Base-by-base conservation (phyloP, 1,139 yeast species). In the Protomyces inouyei region DNA sequence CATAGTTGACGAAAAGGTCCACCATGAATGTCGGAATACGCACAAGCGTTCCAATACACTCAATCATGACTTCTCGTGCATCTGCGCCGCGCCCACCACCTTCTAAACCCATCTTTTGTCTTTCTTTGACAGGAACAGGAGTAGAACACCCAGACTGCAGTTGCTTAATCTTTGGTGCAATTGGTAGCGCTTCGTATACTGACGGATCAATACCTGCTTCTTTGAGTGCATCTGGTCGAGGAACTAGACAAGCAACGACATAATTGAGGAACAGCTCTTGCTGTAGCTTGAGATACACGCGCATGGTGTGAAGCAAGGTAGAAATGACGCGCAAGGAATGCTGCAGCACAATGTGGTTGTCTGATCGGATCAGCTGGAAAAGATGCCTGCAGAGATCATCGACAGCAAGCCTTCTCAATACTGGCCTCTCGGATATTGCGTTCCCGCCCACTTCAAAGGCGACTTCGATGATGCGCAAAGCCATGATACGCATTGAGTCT, bases 381-480 rank as follows among this genome's bases (percentile, higher is more conserved):
- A 92, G 80, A 72, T 90, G 88, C 73, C 91, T 92, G 72, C 91
- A 88, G 28, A 92, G 82, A 12, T 89, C 86, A 71, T 89, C 95
- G 0, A 95, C 83, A 3, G 90, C 82, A 52, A 90, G 77, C 25
- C 81, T 81, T 72, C 90, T 80, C 60, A 92, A 77, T 1, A 87
- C 80, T 1, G 87, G 85, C 71, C 88, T 93, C 12, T 78, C 74
- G 0, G 87, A 83, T 63, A 93, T 80, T 51, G 82, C 82, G 54
- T 78, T 75, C 2, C 97, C 97, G 5, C 93, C 80, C 9, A 90
- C 86, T 73, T 93, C 98, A 65, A 93, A 81, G 0, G 95, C 89
- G 0, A 87, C 85, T 63, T 85, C 86, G 51, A 95, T 80, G 55
- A 93, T 80, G 55, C 85, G 82, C 43, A 95, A 77, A 0, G 97